A percentile compares a stretch with the other conserved stretches of the same genome.
Evolutionary conservation across 2,329 filamentous ascomycete genomes (phyloP).

Genomic region (Paracoccidioides brasiliensis): DNA sequence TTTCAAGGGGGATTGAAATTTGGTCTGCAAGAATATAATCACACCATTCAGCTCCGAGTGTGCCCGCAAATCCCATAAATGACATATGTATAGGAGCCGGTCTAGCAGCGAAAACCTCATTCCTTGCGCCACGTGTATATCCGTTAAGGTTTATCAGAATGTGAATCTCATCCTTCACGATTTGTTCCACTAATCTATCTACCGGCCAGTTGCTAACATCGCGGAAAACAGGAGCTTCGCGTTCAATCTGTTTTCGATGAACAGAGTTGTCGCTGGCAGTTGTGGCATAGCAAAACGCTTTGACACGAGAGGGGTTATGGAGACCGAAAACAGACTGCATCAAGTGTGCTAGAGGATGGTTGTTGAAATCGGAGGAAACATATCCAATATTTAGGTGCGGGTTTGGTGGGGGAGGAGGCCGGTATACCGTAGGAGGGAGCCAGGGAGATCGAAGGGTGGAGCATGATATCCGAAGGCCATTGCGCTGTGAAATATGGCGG

Average conservation of each 20-base stretch:
- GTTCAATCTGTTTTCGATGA: constrained; percentile 85
- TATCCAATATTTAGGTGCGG: constrained; percentile 88
- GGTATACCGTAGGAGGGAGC: constrained; percentile 68
- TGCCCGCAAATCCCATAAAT: constrained; percentile 98
- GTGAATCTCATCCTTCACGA: constrained; percentile 77
- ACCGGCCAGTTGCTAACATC: constrained; percentile 80
- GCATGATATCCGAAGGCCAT: constrained; percentile 82
- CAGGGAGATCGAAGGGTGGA: constrained; percentile 77
- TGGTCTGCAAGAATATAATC: constrained; percentile 90
- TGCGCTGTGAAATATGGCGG: constrained; percentile 85
- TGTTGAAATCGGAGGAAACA: constrained; percentile 97
- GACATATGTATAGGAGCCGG: constrained; percentile 97
- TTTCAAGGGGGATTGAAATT: constrained; percentile 70
- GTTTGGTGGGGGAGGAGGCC: constrained; percentile 68
- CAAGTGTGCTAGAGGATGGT: constrained; percentile 86
- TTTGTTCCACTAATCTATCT: constrained; percentile 73
- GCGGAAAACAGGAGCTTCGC: constrained; percentile 77
- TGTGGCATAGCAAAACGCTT: constrained; percentile 90
- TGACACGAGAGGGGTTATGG: constrained; percentile 59
- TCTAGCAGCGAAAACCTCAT: constrained; percentile 90
- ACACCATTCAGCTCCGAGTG: constrained; percentile 93
- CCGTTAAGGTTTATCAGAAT: constrained; percentile 97
- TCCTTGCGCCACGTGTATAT: constrained; percentile 90
- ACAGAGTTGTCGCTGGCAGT: constrained; percentile 79
- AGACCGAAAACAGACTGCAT: constrained; percentile 99